Evolutionary conservation across 805 yeast genomes (phyloP), one percentile per base, ranked within the genome.

Genomic region (Sugiyamaella mastotermitis): DNA sequence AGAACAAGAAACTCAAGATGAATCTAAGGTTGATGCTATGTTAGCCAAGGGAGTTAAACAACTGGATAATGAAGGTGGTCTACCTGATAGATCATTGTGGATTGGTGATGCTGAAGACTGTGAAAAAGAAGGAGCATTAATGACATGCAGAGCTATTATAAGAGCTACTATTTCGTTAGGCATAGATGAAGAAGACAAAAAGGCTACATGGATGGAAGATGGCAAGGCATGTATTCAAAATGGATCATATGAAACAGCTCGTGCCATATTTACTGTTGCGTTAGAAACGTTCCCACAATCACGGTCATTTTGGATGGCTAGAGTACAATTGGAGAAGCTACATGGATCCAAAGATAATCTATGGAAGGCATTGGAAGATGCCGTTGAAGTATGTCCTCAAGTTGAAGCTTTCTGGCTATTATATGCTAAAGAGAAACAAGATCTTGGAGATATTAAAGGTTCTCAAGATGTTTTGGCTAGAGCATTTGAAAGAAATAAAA

Each of bases 361-460:
- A 3, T 69, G 65, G 42, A 50, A 57, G 3, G 66, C 66, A 19
- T 79, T 80, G 53, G 76, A 77, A 31, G 57, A 61, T 43, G 77
- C 88, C 1, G 65, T 80, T 0, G 48, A 52, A 1, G 51, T 65
- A 1, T 67, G 79, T 35, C 80, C 83, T 0, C 49, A 62, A 3
- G 54, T 61, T 21, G 76, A 73, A 26, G 52, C 71, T 9, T 66
- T 85, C 30, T 70, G 75, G 59, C 57, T 85, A 36, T 74, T 80
- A 76, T 84, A 74, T 52, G 82, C 94, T 0, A 80, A 80, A 47
- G 88, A 82, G 49, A 64, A 70, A 37, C 77, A 86, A 80, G 40
- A 63, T 17, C 68, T 61, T 2, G 53, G 63, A 1, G 76, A 81
- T 47, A 49, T 70, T 1, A 60, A 53, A 1, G 70, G 64, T 3